Evolutionary conservation across 306 rosid genomes (phyloP), one percentile per base, ranked within the genome.

Genomic region (Citrullus colocynthis): DNA sequence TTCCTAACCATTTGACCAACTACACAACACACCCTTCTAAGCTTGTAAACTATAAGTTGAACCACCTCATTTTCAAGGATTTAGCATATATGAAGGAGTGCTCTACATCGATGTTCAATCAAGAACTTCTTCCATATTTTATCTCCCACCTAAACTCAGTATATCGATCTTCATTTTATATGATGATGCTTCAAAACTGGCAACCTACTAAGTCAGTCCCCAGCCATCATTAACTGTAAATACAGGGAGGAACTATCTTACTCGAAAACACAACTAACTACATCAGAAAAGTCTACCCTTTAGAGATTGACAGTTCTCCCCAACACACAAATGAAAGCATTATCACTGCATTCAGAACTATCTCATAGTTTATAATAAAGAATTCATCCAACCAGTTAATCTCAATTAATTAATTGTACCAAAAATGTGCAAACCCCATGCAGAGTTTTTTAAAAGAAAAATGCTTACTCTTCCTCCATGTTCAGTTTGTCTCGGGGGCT

Each of bases 401-500:
- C 20, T 75, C 79, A 12, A 20, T 37, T 7, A 21, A 75, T 28
- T 15, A 36, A 34, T 76, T 9, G 18, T 21, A 72, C 70, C 41
- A 41, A 58, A 14, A 59, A 6, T 18, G 44, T 39, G 67, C 18
- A 55, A 48, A 79, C 78, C 77, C 34, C 62, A 34, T 6, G 45
- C 80, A 58, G 76, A 76, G 81, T 44, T 60, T 52, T 52, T 28
- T 6, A 8, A 58, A 76, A 20, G 14, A 65, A 63, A 67, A 74
- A 81, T 82, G 75, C 93, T 60, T 95, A 95, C 98, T 92, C 97
- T 2, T 84, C 82, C 72, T 78, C 96, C 83, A 82, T 78, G 85
- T 81, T 87, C 79, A 95, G 89, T 89, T 81, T 88, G 69, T 89
- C 86, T 85, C 97, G 83, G 69, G 88, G 71, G 78, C 80, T 80